phyloP scores from a whole-genome alignment of 75 land plant genomes.

The Cryptomeria japonica region DNA sequence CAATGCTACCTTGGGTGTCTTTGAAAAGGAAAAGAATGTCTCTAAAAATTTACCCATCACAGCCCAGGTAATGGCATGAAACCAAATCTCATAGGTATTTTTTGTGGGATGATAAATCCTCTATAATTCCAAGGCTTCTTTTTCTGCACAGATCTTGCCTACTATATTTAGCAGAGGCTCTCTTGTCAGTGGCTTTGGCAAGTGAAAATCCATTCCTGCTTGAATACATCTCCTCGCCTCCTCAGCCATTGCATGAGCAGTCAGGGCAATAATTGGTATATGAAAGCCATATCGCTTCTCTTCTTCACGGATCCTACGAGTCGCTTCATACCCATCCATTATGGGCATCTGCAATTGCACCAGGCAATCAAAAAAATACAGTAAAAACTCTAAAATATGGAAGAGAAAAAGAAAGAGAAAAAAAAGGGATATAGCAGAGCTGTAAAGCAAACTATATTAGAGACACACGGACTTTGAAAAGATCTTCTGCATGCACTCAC shows the following conservation, averaged over 20 bases:
- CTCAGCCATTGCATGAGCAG: conserved; percentile 53
- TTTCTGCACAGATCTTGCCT: not conserved
- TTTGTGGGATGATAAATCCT: not conserved
- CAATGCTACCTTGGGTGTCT: not conserved
- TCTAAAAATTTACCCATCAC: not conserved
- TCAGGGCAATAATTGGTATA: conserved; percentile 71
- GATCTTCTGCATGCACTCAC: not conserved
- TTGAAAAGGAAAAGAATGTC: not conserved
- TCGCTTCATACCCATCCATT: conserved; percentile 77
- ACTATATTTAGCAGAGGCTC: conserved; percentile 39
- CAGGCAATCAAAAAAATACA: not conserved
- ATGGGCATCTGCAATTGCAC: conserved; percentile 57
- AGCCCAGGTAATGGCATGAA: not conserved
- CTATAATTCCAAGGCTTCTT: not conserved
- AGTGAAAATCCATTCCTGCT: conserved; percentile 72
- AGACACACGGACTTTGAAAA: not conserved
- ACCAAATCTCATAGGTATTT: not conserved
- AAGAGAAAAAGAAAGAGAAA: not conserved
- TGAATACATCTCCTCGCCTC: conserved; percentile 31
- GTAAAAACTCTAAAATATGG: not conserved
- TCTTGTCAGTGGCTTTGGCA: conserved; percentile 50
- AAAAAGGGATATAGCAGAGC: not conserved
- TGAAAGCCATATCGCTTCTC: conserved; percentile 42
- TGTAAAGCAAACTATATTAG: not conserved
- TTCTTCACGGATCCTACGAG: conserved; percentile 47